Conservation (phyloP, 2,329 filamentous ascomycete species). For the Ceratocystis eucalypticola region DNA sequence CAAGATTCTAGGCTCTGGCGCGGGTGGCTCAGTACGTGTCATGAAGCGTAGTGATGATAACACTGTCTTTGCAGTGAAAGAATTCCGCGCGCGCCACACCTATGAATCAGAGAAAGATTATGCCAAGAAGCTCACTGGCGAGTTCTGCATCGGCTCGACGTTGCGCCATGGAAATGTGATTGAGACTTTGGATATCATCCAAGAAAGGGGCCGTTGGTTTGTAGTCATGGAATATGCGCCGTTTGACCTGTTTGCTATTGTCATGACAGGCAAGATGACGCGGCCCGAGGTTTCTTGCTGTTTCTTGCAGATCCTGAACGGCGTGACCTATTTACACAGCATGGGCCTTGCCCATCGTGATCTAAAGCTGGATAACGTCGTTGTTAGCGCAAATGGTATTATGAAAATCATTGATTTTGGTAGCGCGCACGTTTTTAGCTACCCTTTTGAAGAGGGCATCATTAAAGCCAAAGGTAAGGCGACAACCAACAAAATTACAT, state of each 20-base stretch:
- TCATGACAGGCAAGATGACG: slow-evolving; percentile 97
- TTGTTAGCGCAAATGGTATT: slow-evolving; percentile 88
- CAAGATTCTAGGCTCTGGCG: slow-evolving; percentile 82
- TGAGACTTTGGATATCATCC: slow-evolving; percentile 90
- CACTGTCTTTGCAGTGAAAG: slow-evolving; percentile 92
- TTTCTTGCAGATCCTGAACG: slow-evolving; percentile 87
- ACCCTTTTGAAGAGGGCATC: slow-evolving; percentile 86
- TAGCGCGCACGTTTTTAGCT: slow-evolving; percentile 90
- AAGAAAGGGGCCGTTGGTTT: slow-evolving; percentile 89
- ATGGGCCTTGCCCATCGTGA: slow-evolving; percentile 93
- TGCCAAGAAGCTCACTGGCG: slow-evolving; percentile 92
- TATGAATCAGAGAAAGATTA: slow-evolving; percentile 95
- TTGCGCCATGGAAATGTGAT: slow-evolving; percentile 97
- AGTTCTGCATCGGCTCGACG: slow-evolving; percentile 95
- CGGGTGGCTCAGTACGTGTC: slow-evolving; percentile 82
- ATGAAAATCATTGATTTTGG: slow-evolving; percentile 99
- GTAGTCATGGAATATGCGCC: slow-evolving; percentile 99
- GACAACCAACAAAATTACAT: background rate
- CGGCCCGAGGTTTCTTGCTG: slow-evolving; percentile 81
- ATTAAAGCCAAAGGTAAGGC: slow-evolving; percentile 64
- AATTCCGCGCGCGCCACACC: slow-evolving; percentile 80
- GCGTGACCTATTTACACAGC: slow-evolving; percentile 85
- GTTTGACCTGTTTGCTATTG: slow-evolving; percentile 89
- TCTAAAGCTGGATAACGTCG: slow-evolving; percentile 93
- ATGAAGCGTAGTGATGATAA: slow-evolving; percentile 90